Percentiles rank a stretch among this genome's conserved stretches.
Evolutionary conservation across 768 basidiomycete species (phyloP).

Genomic region (Mycena haematopus): DNA sequence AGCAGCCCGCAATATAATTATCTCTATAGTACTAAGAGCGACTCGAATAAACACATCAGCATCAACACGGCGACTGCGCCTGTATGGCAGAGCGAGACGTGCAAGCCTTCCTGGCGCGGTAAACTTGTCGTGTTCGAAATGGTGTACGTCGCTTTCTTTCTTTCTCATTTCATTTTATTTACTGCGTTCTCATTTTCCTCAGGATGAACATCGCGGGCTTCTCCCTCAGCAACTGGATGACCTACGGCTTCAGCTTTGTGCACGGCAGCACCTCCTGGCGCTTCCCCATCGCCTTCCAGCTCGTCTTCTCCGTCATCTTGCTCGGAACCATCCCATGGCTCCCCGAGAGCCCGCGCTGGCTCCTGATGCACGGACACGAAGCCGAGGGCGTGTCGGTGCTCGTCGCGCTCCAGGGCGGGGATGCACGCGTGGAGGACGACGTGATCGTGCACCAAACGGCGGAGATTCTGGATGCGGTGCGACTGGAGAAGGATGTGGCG

Average conservation of each 20-base stretch:
- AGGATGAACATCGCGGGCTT: conserved; percentile 61
- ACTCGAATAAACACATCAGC: conserved; percentile 35
- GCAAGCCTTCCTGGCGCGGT: conserved; percentile 54
- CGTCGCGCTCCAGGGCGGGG: conserved; percentile 49
- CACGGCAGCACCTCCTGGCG: conserved; percentile 52
- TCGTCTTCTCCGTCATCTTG: conserved; percentile 52
- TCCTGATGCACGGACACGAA: conserved; percentile 51
- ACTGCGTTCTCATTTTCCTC: background rate
- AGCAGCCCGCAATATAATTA: background rate
- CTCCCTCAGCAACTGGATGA: conserved; percentile 60
- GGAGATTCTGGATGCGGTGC: conserved; percentile 52
- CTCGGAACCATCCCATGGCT: conserved; percentile 56
- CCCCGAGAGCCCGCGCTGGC: conserved; percentile 56
- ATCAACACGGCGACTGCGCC: conserved; percentile 58
- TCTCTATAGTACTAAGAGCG: background rate
- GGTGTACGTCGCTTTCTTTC: conserved; percentile 42
- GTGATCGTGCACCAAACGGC: conserved; percentile 45
- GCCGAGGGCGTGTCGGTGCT: conserved; percentile 50
- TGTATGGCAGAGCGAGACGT: conserved; percentile 60
- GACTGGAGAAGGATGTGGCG: conserved; percentile 48
- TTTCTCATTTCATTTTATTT: background rate
- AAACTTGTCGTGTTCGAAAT: conserved; percentile 56
- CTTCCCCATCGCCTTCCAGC: conserved; percentile 58
- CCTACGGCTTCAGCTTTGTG: conserved; percentile 56
- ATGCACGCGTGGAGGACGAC: conserved; percentile 43